Evolutionary conservation across 768 basidiomycete genomes (phyloP), one percentile per base, ranked within the genome.

Genomic region (Mycena pura): DNA sequence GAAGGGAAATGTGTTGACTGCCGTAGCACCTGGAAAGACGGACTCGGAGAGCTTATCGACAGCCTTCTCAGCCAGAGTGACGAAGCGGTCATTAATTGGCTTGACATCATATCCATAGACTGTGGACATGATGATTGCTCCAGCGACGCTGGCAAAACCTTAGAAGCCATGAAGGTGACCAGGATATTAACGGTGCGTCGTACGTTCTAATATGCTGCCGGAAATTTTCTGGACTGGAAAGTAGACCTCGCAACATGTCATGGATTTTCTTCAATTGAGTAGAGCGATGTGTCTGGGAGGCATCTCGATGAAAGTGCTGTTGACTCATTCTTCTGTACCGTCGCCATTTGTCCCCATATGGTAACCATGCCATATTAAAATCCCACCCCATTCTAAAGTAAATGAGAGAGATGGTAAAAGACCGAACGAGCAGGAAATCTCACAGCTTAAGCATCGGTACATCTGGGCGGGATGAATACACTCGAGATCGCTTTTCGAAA

Each of bases 61-160:
- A n/a, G 73, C 75, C 1, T 64, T 57, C 21, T 77, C 73, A 11
- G 66, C 74, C 1, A 74, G 62, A n/a, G 58, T 54, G 24, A 77
- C 73, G 38, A 75, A 74, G 25, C 52, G 50, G 60, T 78, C 73
- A 24, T 77, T 63, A 6, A 60, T 56, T 21, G 70, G 73, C 5
- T 64, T 59, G 45, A 77, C 70, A 40, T 78, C 70, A 36, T 77
- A 74, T 11, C 75, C 77, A 43, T 78, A 78, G 17, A 74, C 68
- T 24, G 70, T 63, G 9, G 57, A 54, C 72, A 76, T 73, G 25
- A 74, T 74, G n/a, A 72, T 70, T 24, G 72, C 70, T 17, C 72
- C 69, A 1, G 70, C 66, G 32, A 72, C 65, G 38, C 75, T 76
- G 38, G 57, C 41, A 66, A 74, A 71, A 21, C 27, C 25, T 21